Conservation (phyloP, 495 filamentous ascomycete species). For the Emericellopsis terricola region DNA sequence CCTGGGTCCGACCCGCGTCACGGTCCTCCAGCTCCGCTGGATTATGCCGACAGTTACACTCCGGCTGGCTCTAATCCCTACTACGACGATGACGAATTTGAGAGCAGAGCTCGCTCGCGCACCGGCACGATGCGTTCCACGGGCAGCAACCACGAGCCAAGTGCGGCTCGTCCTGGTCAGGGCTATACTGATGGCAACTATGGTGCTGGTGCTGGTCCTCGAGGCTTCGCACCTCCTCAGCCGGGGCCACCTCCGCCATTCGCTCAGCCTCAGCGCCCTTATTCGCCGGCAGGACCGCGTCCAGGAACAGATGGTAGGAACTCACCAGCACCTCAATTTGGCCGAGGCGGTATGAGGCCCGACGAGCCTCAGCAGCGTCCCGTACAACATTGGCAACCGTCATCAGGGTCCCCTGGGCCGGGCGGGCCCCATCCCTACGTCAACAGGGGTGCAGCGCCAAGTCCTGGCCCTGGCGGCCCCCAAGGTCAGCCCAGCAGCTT, state of each 20-base stretch:
- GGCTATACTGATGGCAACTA: no score
- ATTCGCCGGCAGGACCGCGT: conserved; percentile 9
- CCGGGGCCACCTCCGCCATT: conserved; percentile 13
- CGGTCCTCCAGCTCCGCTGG: not conserved
- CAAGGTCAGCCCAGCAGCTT: no score
- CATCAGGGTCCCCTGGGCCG: conserved; percentile 55
- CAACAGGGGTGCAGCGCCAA: no score
- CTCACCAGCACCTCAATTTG: conserved; percentile 33
- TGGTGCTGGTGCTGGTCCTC: conserved; percentile 12
- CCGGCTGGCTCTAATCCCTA: not conserved
- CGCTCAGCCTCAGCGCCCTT: conserved; percentile 21
- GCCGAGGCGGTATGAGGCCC: conserved; percentile 18
- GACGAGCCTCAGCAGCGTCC: not conserved
- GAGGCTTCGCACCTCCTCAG: conserved; percentile 4
- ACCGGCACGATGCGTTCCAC: no score
- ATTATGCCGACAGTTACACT: no score
- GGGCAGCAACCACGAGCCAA: no score
- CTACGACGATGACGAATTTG: not conserved
- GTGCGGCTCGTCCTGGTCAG: no score
- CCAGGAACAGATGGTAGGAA: not conserved
- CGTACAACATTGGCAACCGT: conserved; percentile 1
- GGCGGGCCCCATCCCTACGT: conserved; percentile 17
- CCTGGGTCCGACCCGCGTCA: not conserved
- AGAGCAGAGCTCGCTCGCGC: no score
- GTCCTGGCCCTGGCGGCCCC: no score